Evolutionary conservation across 2,329 filamentous ascomycete species (phyloP), one percentile per base, ranked within the genome.

Genomic region (Hypoxylon sp.): DNA sequence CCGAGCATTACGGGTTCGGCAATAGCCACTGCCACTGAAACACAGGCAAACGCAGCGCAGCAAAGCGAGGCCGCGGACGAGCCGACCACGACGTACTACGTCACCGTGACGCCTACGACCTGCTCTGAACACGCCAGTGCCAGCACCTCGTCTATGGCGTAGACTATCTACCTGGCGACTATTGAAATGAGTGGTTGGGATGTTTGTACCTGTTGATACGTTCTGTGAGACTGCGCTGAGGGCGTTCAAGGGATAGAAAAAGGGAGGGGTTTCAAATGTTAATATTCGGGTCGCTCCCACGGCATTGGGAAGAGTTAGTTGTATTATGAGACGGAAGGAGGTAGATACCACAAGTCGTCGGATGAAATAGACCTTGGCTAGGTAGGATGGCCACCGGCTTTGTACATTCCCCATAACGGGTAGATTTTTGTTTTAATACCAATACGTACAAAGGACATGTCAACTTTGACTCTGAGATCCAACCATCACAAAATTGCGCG

Each of bases 1-100:
- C 24, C 66, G 13, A 58, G 42, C 10, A 56, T 71, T 44, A 66
- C 63, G 0, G 68, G 59, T 11, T 54, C 55, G 15, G 19, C 65
- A 17, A n/a, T 4, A 8, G 52, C 44, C 10, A 37, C 21, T 2
- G 61, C 27, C 32, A 24, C 48, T 7, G 8, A 19, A 32, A 42
- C 63, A 10, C 19, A 44, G 44, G 35, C 13, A 1, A 29, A 50
- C 6, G 35, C 6, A 17, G 35, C 32, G n/a, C 27, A 44, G n/a
- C 6, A 19, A 31, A 15, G 13, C 32, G 32, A 8, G 6, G 35
- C 35, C 1, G 35, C 4, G 51, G 44, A 35, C 42, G 21, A 4
- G 5, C 24, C 2, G 11, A 39, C 27, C 15, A 48, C 29, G 19
- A 47, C 50, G 35, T 21, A n/a, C 10, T 58, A 54, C 39, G 44